Conservation (phyloP, 192 early-diverging fungal genomes). For the Fimicolochytrium jonesii region DNA sequence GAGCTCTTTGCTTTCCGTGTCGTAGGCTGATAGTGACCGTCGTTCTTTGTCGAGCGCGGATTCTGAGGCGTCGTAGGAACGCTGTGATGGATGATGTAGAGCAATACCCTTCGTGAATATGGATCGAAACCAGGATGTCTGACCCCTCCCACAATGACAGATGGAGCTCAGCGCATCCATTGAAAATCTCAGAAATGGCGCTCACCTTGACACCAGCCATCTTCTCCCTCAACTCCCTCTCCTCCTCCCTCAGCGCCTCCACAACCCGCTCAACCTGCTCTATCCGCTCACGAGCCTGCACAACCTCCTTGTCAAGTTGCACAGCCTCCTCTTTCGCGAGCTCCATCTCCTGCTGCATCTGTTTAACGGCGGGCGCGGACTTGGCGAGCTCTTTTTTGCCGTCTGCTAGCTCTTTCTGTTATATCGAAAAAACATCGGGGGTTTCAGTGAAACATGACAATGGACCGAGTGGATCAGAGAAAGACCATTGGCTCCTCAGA, state of each 20-base stretch:
- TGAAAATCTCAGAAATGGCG: no score
- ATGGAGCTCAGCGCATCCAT: no score
- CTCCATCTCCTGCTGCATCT: constrained; percentile 64
- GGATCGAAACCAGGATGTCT: no score
- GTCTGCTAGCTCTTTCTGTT: constrained; percentile 61
- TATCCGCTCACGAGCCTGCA: constrained; percentile 14
- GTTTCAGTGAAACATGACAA: neutral
- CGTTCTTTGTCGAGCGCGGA: constrained; percentile 42
- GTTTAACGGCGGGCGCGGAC: constrained; percentile 47
- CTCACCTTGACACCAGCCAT: constrained; percentile 34
- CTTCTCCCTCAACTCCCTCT: constrained; percentile 33
- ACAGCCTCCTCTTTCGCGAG: constrained; percentile 60
- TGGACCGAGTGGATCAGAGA: neutral
- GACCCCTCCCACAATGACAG: no score
- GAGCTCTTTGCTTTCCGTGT: constrained; percentile 72
- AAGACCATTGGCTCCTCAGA: neutral
- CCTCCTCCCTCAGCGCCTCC: constrained; percentile 1
- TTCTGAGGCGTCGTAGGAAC: constrained; percentile 13
- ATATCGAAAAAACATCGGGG: no score
- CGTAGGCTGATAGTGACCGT: constrained; percentile 64
- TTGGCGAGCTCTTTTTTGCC: constrained; percentile 65
- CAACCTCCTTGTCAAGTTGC: constrained; percentile 28
- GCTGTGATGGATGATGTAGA: neutral
- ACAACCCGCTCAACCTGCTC: neutral
- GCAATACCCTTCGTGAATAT: no score